phyloP scores from a whole-genome alignment of 1,284 basidiomycete species.

The Trichosporon inkin region DNA sequence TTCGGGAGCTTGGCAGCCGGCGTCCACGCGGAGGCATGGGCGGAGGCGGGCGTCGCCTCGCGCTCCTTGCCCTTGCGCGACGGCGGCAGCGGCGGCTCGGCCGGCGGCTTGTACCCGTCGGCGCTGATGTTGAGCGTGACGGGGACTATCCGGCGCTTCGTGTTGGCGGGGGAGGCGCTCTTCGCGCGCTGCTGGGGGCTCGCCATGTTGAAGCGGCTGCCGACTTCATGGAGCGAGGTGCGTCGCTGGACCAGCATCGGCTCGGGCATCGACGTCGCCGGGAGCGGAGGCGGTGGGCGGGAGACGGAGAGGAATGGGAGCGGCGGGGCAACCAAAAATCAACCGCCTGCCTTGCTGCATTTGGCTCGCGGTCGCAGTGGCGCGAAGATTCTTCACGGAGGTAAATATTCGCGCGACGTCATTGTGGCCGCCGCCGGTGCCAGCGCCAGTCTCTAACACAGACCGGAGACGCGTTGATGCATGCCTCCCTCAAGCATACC shows the following conservation, averaged over 20 bases:
- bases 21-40: slow-evolving; percentile 4
- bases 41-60: background rate
- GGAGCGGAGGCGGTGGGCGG: background rate
- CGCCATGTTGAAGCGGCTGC: slow-evolving; percentile 3
- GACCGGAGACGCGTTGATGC: no score
- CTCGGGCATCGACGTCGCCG: background rate
- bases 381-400: slow-evolving; percentile 6
- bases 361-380: background rate
- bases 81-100: slow-evolving; percentile 3
- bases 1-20: background rate
- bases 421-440: background rate
- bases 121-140: background rate
- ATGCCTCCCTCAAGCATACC: no score
- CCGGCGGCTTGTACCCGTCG: background rate
- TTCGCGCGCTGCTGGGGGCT: slow-evolving; percentile 3
- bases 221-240: slow-evolving; percentile 4
- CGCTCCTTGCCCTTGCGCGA: slow-evolving; percentile 22
- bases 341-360: background rate
- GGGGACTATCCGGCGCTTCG: slow-evolving; percentile 5
- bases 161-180: slow-evolving; percentile 1
- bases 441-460: background rate
- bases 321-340: slow-evolving; percentile 1
- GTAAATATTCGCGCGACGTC: slow-evolving; percentile 1
- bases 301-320: background rate
- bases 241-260: background rate